A percentile compares a stretch with the other conserved stretches of the same genome.
phyloP scores from a whole-genome alignment of 73 alveolate species.

The Paramecium octaurelia region DNA sequence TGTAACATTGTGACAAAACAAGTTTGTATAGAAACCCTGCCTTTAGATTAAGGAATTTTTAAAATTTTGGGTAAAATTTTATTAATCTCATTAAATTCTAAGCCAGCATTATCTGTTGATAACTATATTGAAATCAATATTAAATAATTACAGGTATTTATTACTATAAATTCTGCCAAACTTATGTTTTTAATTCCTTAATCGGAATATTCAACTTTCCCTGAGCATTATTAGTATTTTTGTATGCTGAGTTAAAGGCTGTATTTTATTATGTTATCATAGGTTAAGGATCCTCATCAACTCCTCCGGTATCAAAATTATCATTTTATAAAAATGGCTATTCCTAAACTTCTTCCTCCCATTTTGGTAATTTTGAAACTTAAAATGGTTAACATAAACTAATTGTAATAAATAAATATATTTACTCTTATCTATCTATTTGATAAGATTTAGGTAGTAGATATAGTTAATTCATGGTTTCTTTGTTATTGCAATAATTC shows the following conservation, averaged over 20 bases:
- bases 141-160: not conserved
- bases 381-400: conserved; percentile 17
- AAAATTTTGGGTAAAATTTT: not conserved
- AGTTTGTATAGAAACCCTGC: conserved; percentile 52
- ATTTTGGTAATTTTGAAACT: not conserved
- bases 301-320: not conserved
- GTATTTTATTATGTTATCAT: not conserved
- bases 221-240: not conserved
- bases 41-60: not conserved
- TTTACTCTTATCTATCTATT: not conserved
- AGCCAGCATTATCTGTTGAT: not conserved
- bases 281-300: not conserved
- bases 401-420: not conserved
- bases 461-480: not conserved
- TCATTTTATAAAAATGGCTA: not conserved
- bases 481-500: not conserved
- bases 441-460: not conserved
- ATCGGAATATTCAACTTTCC: not conserved
- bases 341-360: not conserved
- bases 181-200: not conserved
- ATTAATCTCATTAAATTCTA: not conserved
- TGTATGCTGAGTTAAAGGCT: not conserved
- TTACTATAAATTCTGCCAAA: not conserved
- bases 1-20: conserved; percentile 62
- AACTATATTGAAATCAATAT: not conserved